phyloP scores from a whole-genome alignment of 192 early-diverging fungal species.

The Phlyctochytrium arcticum region DNA sequence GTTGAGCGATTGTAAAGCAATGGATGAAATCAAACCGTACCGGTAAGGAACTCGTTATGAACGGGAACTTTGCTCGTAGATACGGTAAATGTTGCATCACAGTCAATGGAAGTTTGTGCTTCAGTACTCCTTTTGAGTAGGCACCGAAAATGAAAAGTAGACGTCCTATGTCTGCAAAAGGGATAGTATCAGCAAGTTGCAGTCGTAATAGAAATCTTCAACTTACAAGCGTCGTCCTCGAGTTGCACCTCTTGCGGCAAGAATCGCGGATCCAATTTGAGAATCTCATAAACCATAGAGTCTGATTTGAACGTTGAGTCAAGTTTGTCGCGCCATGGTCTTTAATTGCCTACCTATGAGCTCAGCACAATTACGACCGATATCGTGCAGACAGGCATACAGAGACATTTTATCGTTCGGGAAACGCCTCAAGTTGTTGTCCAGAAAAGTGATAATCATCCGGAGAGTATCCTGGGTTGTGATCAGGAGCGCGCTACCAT shows the following conservation, averaged over 20 bases:
- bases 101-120: background rate
- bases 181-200: no score
- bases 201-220: no score
- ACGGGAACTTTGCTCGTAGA: slow-evolving; percentile 9
- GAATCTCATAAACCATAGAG: background rate
- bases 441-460: slow-evolving; percentile 33
- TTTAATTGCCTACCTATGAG: slow-evolving; percentile 29
- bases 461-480: background rate
- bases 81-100: slow-evolving; percentile 5
- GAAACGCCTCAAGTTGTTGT: slow-evolving; percentile 59
- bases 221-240: slow-evolving; percentile 60
- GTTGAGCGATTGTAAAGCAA: background rate
- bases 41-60: background rate
- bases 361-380: slow-evolving; percentile 59
- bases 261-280: slow-evolving; percentile 63
- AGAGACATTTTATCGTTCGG: slow-evolving; percentile 67
- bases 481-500: background rate
- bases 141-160: slow-evolving; percentile 4
- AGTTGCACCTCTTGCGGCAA: slow-evolving; percentile 67
- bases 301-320: background rate
- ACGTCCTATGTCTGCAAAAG: slow-evolving; percentile 14
- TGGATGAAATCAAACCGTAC: background rate
- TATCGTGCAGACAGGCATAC: slow-evolving; percentile 56
- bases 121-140: background rate
- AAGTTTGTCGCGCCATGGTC: slow-evolving; percentile 42